Evolutionary conservation across 2,329 filamentous ascomycete genomes (phyloP).

Genomic region (Clonostachys byssicola): DNA sequence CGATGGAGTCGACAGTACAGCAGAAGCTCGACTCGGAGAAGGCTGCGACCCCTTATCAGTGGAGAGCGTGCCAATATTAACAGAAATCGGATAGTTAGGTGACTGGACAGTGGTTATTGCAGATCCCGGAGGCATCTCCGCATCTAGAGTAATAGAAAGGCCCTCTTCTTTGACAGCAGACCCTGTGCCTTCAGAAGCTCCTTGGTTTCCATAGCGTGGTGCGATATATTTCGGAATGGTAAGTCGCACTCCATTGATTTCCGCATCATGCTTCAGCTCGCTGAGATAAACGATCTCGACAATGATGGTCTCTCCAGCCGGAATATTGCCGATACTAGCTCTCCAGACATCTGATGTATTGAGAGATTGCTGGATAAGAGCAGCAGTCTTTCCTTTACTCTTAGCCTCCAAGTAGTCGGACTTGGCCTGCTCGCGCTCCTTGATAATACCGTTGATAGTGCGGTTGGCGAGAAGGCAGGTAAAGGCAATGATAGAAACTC

Average conservation of each 20-base stretch:
- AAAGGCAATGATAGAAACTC: slow-evolving; percentile 66
- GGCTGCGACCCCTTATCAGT: slow-evolving; percentile 34
- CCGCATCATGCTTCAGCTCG: slow-evolving; percentile 68
- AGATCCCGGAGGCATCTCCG: slow-evolving; percentile 44
- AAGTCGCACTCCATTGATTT: slow-evolving; percentile 63
- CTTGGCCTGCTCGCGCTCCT: slow-evolving; percentile 59
- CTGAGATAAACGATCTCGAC: slow-evolving; percentile 64
- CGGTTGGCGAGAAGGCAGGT: slow-evolving; percentile 58
- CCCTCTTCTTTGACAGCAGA: slow-evolving; percentile 5
- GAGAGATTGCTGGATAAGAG: slow-evolving; percentile 58
- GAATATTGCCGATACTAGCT: slow-evolving; percentile 65
- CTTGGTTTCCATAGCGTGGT: slow-evolving; percentile 53
- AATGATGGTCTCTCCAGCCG: slow-evolving; percentile 48
- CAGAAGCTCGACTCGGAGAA: slow-evolving; percentile 55
- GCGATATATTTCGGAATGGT: slow-evolving; percentile 65
- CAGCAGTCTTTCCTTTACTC: slow-evolving; percentile 55
- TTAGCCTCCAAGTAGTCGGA: slow-evolving; percentile 56
- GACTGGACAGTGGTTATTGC: slow-evolving; percentile 60
- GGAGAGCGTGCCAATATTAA: slow-evolving; percentile 55
- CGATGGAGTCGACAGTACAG: slow-evolving; percentile 50
- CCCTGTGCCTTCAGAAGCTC: neutral
- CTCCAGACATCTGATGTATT: slow-evolving; percentile 63
- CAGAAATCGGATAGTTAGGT: slow-evolving; percentile 62
- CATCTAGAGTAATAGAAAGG: slow-evolving; percentile 24
- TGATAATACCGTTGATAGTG: slow-evolving; percentile 60